Evolutionary conservation across 192 early-diverging fungal genomes (phyloP).

Genomic region (Backusella tuberculispora): DNA sequence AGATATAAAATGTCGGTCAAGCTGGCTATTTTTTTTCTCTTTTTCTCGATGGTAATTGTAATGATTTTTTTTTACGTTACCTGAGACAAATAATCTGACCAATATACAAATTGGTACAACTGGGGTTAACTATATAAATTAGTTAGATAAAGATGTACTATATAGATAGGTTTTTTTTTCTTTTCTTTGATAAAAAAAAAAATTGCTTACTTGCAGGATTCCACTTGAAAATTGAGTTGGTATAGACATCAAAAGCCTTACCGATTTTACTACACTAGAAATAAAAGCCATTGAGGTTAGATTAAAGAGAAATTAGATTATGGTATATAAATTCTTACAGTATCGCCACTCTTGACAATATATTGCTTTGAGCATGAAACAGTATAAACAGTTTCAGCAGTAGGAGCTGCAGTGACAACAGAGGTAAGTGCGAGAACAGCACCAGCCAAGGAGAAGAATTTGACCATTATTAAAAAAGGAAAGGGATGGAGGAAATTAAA

Average conservation of each 20-base stretch:
- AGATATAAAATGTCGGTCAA: background rate
- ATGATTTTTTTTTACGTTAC: background rate
- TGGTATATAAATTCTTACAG: slow-evolving; percentile 8
- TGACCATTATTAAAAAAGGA: background rate
- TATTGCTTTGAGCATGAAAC: slow-evolving; percentile 22
- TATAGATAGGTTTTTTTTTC: background rate
- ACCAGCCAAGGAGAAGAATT: background rate
- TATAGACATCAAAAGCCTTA: slow-evolving; percentile 3
- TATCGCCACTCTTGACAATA: slow-evolving; percentile 25
- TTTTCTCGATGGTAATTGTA: background rate
- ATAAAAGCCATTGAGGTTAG: background rate
- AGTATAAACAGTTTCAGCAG: background rate
- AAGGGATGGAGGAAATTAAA: background rate
- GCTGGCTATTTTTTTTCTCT: background rate
- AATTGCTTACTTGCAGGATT: slow-evolving; percentile 25
- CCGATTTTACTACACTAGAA: slow-evolving; percentile 26
- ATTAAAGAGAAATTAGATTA: background rate
- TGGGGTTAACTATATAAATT: slow-evolving; percentile 19
- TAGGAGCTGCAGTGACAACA: slow-evolving; percentile 7
- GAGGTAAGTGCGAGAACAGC: slow-evolving; percentile 6
- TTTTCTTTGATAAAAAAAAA: background rate
- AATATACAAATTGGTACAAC: slow-evolving; percentile 36
- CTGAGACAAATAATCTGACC: slow-evolving; percentile 33
- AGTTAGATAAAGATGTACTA: background rate
- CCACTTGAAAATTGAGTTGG: slow-evolving; percentile 28